Conservation (phyloP, 2,329 filamentous ascomycete species). For the Fusarium avenaceum region DNA sequence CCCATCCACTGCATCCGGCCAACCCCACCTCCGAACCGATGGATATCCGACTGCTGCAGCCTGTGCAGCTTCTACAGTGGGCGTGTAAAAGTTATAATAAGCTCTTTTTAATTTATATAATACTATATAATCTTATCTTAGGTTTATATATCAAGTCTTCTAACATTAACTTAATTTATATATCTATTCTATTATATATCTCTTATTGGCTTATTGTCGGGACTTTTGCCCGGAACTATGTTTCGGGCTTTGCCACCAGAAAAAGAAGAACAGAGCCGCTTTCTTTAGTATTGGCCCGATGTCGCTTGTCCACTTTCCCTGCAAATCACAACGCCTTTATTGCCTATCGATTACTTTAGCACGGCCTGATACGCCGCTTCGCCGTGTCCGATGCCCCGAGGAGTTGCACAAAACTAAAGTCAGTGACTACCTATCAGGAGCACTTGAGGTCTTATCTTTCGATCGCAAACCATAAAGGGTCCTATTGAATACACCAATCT, state of each 20-base stretch:
- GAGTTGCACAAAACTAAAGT: conserved; percentile 38
- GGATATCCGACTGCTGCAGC: background rate
- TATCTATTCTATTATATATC: too few species aligned
- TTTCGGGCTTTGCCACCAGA: conserved; percentile 18
- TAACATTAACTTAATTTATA: too few species aligned
- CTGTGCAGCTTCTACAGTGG: too few species aligned
- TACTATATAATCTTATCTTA: too few species aligned
- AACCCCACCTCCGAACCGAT: conserved; percentile 14
- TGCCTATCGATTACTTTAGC: conserved; percentile 42
- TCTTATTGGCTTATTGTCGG: too few species aligned
- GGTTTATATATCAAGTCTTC: too few species aligned
- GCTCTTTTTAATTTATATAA: too few species aligned
- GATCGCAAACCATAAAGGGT: background rate
- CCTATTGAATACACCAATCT: background rate
- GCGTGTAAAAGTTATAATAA: too few species aligned
- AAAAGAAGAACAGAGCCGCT: conserved; percentile 13
- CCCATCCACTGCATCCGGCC: conserved; percentile 8
- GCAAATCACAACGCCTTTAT: conserved; percentile 53
- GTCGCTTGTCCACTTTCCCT: conserved; percentile 19
- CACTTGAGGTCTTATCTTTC: conserved; percentile 19
- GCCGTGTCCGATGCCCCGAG: conserved; percentile 39
- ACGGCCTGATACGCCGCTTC: conserved; percentile 29
- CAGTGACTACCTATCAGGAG: conserved; percentile 10
- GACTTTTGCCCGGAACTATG: too few species aligned
- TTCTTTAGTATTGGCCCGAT: conserved; percentile 11